Conservation (phyloP, 257 asterid genomes). For the Anisodus acutangulus region DNA sequence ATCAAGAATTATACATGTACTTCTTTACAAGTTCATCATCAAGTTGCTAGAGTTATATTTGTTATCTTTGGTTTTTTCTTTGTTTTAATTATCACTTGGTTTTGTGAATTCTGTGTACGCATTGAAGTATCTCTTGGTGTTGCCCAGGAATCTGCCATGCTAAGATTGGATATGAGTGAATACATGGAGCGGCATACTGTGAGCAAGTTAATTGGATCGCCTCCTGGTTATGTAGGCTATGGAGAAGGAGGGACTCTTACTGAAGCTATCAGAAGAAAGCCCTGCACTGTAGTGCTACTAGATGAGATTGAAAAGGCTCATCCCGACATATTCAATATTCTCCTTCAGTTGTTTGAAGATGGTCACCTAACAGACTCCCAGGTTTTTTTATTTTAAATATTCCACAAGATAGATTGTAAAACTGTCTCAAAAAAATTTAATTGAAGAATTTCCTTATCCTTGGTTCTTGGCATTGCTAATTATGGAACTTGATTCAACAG, state of each 20-base stretch:
- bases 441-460: neutral
- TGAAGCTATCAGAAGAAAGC: conserved; percentile 90
- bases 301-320: conserved; percentile 99
- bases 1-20: neutral
- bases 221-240: conserved; percentile 97
- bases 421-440: neutral
- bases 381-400: conserved; percentile 47
- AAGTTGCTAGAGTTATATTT: neutral
- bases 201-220: conserved; percentile 97
- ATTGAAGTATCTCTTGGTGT: conserved; percentile 29
- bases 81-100: neutral
- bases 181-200: conserved; percentile 99
- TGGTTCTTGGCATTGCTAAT: neutral
- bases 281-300: conserved; percentile 88
- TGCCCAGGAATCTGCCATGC: conserved; percentile 84
- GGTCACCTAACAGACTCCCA: conserved; percentile 98
- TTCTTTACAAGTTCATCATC: neutral
- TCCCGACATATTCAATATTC: conserved; percentile 92
- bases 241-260: conserved; percentile 95
- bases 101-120: conserved; percentile 13
- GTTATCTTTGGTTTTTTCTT: neutral
- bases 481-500: conserved; percentile 45
- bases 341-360: conserved; percentile 93
- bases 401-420: neutral
- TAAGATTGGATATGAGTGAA: conserved; percentile 97